phyloP scores from a whole-genome alignment of 116 monocot species.

The Posidonia oceanica region DNA sequence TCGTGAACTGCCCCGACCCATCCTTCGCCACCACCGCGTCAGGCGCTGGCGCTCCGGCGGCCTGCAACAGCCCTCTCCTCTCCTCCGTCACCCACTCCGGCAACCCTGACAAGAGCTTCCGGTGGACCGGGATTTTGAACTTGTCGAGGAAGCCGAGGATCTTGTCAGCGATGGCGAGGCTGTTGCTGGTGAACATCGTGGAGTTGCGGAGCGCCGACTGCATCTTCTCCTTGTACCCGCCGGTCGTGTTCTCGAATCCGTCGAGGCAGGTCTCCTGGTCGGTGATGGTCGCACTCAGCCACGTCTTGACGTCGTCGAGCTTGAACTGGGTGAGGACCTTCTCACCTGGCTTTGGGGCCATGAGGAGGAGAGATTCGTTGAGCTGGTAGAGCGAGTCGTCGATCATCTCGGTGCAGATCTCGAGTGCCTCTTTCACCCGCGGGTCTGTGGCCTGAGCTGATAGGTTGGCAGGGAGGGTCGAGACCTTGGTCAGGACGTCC shows the following conservation, averaged over 20 bases:
- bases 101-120: constrained; percentile 16
- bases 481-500: constrained; percentile 15
- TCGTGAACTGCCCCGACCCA: constrained; percentile 2
- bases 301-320: constrained; percentile 49
- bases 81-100: constrained; percentile 12
- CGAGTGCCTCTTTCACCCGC: constrained; percentile 25
- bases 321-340: constrained; percentile 20
- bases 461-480: constrained; percentile 14
- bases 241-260: constrained; percentile 40
- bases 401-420: constrained; percentile 49
- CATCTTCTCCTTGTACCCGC: constrained; percentile 21
- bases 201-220: constrained; percentile 39
- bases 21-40: constrained; percentile 7
- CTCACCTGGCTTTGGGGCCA: constrained; percentile 8
- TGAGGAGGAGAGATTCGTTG: constrained; percentile 20
- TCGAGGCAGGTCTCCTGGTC: constrained; percentile 68
- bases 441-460: constrained; percentile 15
- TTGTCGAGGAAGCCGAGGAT: constrained; percentile 21
- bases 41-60: neutral
- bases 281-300: constrained; percentile 66
- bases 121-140: constrained; percentile 16
- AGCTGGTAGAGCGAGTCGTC: constrained; percentile 29
- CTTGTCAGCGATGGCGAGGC: constrained; percentile 42
- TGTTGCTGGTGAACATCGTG: constrained; percentile 49
- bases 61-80: neutral